phyloP scores from a whole-genome alignment of 2,329 filamentous ascomycete species.

The Shiraia sp. region DNA sequence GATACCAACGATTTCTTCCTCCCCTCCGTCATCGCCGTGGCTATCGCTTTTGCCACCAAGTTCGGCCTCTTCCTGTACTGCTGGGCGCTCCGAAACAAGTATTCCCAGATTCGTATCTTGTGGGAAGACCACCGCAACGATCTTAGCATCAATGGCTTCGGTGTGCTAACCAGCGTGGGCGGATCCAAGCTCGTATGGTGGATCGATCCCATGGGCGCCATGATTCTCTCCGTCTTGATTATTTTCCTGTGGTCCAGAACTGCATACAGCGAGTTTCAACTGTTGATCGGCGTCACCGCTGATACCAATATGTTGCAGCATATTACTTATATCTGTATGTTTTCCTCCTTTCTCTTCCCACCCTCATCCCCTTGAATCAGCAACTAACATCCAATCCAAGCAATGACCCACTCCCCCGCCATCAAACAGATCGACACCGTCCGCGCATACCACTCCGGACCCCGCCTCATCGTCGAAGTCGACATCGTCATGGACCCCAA shows the following conservation, averaged over 20 bases:
- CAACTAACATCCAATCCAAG: conserved; percentile 34
- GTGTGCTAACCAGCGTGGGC: conserved; percentile 87
- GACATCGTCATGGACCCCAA: conserved; percentile 90
- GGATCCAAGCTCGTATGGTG: conserved; percentile 90
- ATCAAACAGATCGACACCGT: conserved; percentile 93
- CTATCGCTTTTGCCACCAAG: conserved; percentile 83
- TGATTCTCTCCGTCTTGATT: conserved; percentile 79
- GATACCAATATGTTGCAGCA: conserved; percentile 85
- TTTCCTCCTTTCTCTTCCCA: neutral
- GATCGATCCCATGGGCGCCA: conserved; percentile 91
- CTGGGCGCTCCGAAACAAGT: conserved; percentile 86
- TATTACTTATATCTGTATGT: conserved; percentile 85
- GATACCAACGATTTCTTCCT: conserved; percentile 70
- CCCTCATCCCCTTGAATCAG: neutral
- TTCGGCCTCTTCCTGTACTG: conserved; percentile 86
- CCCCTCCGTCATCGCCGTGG: conserved; percentile 82
- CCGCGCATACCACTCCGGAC: conserved; percentile 86
- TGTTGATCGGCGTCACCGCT: conserved; percentile 87
- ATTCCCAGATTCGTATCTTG: conserved; percentile 87
- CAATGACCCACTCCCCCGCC: conserved; percentile 79
- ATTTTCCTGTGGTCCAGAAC: conserved; percentile 80
- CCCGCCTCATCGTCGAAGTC: conserved; percentile 89
- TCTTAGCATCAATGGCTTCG: conserved; percentile 92
- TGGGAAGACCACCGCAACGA: conserved; percentile 99
- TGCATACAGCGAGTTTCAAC: conserved; percentile 84